Conservation (phyloP, 1,139 yeast genomes). For the Magnusiomyces magnusii region DNA sequence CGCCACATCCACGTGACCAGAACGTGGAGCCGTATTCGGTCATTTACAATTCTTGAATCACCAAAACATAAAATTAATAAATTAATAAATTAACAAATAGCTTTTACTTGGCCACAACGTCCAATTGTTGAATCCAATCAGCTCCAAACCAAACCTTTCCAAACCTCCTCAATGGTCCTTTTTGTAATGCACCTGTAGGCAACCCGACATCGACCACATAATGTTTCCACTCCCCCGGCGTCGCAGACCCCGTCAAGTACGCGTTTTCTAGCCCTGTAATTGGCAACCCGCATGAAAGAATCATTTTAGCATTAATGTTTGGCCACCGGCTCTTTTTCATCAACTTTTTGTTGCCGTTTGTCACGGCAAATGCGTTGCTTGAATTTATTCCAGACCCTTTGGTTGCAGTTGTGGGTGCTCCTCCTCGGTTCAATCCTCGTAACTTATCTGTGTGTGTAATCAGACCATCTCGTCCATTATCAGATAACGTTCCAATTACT, state of each 20-base stretch:
- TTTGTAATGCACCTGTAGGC: conserved; percentile 40
- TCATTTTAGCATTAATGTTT: conserved; percentile 41
- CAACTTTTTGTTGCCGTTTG: background rate
- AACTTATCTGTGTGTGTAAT: background rate
- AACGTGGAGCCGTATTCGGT: background rate
- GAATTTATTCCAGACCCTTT: background rate
- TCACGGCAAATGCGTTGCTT: background rate
- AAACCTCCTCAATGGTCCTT: conserved; percentile 40
- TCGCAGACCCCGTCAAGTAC: conserved; percentile 40
- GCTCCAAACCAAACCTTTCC: conserved; percentile 40
- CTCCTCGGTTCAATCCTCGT: background rate
- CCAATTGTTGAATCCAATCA: conserved; percentile 30
- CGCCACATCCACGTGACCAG: background rate
- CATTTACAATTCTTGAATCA: background rate
- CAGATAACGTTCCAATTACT: background rate
- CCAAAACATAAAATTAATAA: background rate
- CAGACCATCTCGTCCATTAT: background rate
- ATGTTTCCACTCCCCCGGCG: conserved; percentile 44
- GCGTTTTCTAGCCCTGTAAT: conserved; percentile 58
- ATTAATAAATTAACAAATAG: too few relatives aligned
- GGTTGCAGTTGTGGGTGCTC: background rate
- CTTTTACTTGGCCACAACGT: conserved; percentile 16
- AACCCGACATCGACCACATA: conserved; percentile 69
- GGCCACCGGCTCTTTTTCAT: conserved; percentile 5
- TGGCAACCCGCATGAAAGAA: conserved; percentile 71